Evolutionary conservation across 768 basidiomycete species (phyloP).

Genomic region (Boletus eberwhitei): DNA sequence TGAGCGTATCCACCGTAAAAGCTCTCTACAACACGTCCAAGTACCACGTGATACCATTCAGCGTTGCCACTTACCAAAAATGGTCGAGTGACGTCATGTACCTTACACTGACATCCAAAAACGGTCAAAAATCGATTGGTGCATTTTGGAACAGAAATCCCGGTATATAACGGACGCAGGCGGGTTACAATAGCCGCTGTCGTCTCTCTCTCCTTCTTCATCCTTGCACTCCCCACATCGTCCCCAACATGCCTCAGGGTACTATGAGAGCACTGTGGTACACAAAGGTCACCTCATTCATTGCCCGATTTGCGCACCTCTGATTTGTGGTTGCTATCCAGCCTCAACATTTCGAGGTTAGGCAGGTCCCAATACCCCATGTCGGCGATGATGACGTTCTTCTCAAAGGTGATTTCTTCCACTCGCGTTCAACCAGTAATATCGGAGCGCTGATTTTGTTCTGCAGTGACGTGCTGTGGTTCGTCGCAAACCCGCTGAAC

Average conservation of each 20-base stretch:
- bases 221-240: not conserved
- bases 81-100: conserved; percentile 26
- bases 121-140: conserved; percentile 4
- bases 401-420: conserved; percentile 53
- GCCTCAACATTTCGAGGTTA: conserved; percentile 67
- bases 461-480: conserved; percentile 44
- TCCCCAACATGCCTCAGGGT: conserved; percentile 47
- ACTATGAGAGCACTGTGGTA: conserved; percentile 79
- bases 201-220: not conserved
- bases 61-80: not conserved
- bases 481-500: conserved; percentile 8
- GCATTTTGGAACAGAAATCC: conserved; percentile 7
- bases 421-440: not conserved
- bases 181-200: not conserved
- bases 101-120: conserved; percentile 19
- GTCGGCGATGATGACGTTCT: conserved; percentile 69
- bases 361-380: conserved; percentile 62
- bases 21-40: not conserved
- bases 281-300: conserved; percentile 44
- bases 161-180: conserved; percentile 19
- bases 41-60: conserved; percentile 13
- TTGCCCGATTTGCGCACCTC: not conserved
- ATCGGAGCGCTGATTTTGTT: conserved; percentile 1
- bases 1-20: too few relatives aligned
- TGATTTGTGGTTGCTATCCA: conserved; percentile 29